phyloP scores from a whole-genome alignment of 805 yeast genomes.

The Ogataea nonfermentans region DNA sequence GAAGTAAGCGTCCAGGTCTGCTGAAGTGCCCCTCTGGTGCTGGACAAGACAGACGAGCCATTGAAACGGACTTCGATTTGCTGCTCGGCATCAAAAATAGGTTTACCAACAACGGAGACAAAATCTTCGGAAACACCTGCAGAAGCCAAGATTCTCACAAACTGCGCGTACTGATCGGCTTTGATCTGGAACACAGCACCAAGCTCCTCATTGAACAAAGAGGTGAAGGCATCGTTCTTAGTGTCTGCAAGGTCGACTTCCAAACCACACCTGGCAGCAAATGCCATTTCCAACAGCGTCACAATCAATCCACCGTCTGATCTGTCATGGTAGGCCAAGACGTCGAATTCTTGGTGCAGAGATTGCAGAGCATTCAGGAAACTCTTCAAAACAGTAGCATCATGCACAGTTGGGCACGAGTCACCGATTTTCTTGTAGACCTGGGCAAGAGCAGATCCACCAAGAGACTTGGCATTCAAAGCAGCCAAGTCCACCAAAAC shows the following conservation, averaged over 20 bases:
- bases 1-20: constrained; percentile 86
- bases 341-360: constrained; percentile 66
- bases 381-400: constrained; percentile 57
- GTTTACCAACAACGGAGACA: constrained; percentile 68
- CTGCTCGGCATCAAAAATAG: constrained; percentile 50
- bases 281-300: constrained; percentile 91
- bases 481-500: constrained; percentile 79
- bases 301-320: constrained; percentile 95
- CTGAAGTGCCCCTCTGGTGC: constrained; percentile 70
- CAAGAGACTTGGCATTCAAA: constrained; percentile 56
- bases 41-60: constrained; percentile 44
- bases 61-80: constrained; percentile 46
- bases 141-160: constrained; percentile 52
- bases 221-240: constrained; percentile 43
- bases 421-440: constrained; percentile 87
- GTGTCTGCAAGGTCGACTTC: constrained; percentile 47
- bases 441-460: constrained; percentile 95
- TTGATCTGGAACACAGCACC: constrained; percentile 94
- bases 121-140: constrained; percentile 56
- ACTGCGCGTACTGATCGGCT: constrained; percentile 49
- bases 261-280: constrained; percentile 89
- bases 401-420: constrained; percentile 78
- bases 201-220: constrained; percentile 86
- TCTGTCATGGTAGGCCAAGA: constrained; percentile 90
- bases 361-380: constrained; percentile 67